These are phyloP conservation scores for Exophiala sideris DNA, from an alignment of 2,329 filamentous ascomycete genomes.

Conservation along the genomic window DNA sequence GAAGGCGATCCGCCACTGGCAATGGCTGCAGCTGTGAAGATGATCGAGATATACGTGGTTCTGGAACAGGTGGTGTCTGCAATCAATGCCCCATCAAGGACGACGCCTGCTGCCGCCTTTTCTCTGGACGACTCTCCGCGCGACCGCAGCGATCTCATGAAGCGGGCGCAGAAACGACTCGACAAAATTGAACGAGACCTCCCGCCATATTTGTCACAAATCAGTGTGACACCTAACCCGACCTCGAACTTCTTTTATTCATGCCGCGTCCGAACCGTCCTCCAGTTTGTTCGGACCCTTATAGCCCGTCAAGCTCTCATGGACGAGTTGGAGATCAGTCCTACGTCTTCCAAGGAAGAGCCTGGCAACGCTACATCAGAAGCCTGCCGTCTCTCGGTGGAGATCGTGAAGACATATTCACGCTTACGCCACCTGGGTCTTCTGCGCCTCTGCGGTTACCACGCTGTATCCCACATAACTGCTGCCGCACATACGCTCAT, in stretches of 20 bases:
- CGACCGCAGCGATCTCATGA: slow-evolving; percentile 10
- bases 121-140: slow-evolving; percentile 2
- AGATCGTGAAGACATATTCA: slow-evolving; percentile 10
- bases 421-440: slow-evolving; percentile 8
- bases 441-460: slow-evolving; percentile 8
- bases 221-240: background rate
- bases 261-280: slow-evolving; percentile 3
- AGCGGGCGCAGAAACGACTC: slow-evolving; percentile 3
- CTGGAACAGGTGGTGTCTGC: slow-evolving; percentile 11
- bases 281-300: slow-evolving; percentile 10
- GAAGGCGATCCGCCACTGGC: slow-evolving; percentile 6
- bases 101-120: slow-evolving; percentile 6
- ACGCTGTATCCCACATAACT: slow-evolving; percentile 8
- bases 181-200: slow-evolving; percentile 11
- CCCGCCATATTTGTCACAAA: slow-evolving; percentile 8
- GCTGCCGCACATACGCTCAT: slow-evolving; percentile 12
- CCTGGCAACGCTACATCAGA: background rate
- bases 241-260: slow-evolving; percentile 11
- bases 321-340: slow-evolving; percentile 5
- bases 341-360: background rate
- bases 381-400: slow-evolving; percentile 11
- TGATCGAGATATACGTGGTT: slow-evolving; percentile 12
- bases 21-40: slow-evolving; percentile 12
- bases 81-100: slow-evolving; percentile 11
- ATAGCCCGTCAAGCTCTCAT: slow-evolving; percentile 12